A percentile compares a stretch with the other conserved stretches of the same genome.
Conservation (phyloP, 768 basidiomycete genomes). For the Termitomyces sp. region DNA sequence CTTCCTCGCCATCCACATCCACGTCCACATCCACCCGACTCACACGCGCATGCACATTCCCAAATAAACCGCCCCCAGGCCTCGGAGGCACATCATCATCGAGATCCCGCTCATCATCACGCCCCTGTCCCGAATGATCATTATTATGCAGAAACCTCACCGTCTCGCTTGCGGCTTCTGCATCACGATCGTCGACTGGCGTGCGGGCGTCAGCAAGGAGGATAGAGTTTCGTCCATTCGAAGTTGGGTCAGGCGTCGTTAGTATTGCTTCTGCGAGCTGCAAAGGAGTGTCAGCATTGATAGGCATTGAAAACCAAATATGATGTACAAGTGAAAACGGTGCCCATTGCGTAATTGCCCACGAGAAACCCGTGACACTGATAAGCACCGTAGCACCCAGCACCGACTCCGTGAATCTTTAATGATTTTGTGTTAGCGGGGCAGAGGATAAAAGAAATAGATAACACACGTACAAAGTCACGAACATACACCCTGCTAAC, state of each 20-base stretch:
- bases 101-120: constrained; percentile 1
- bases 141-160: constrained; percentile 13
- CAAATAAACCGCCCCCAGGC: constrained; percentile 20
- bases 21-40: constrained; percentile 38
- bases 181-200: constrained; percentile 24
- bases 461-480: constrained; percentile 63
- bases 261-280: constrained; percentile 86
- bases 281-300: background rate
- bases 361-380: constrained; percentile 80
- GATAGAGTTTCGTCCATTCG: constrained; percentile 32
- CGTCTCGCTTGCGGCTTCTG: constrained; percentile 21
- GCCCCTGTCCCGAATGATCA: background rate
- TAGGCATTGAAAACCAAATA: background rate
- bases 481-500: constrained; percentile 73
- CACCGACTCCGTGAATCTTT: constrained; percentile 68
- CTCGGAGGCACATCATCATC: constrained; percentile 8
- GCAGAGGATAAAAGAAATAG: background rate
- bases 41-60: constrained; percentile 41
- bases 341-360: constrained; percentile 90
- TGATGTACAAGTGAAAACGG: constrained; percentile 78
- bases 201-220: constrained; percentile 40
- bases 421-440: background rate
- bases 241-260: constrained; percentile 41
- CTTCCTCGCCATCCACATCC: constrained; percentile 16
- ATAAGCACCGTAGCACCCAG: constrained; percentile 70